phyloP scores from a whole-genome alignment of 495 filamentous ascomycete species.

The Cairneyella variabilis region DNA sequence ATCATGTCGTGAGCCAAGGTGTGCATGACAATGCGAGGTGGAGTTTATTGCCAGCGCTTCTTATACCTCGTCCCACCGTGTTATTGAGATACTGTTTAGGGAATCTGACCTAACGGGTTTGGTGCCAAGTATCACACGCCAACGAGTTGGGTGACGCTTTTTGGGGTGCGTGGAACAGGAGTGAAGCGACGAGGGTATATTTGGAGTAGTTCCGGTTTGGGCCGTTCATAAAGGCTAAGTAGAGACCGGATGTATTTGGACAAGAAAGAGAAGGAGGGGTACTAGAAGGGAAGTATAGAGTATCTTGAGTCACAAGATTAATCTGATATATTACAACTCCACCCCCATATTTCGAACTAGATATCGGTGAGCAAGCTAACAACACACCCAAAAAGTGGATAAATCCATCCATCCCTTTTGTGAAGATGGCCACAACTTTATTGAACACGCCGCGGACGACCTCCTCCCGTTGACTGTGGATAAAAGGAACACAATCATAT shows the following conservation, averaged over 20 bases:
- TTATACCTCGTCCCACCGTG: constrained; percentile 16
- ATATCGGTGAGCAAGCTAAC: too few species aligned
- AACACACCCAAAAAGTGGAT: too few species aligned
- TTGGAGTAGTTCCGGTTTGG: neutral
- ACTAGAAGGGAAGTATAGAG: too few species aligned
- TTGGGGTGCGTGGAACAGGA: constrained; percentile 18
- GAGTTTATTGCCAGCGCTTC: constrained; percentile 9
- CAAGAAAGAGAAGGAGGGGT: neutral
- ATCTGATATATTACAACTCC: too few species aligned
- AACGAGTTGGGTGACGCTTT: constrained; percentile 24
- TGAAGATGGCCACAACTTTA: constrained; percentile 76
- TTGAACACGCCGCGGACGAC: constrained; percentile 57
- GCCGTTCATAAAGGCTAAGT: neutral
- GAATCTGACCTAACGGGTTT: constrained; percentile 22
- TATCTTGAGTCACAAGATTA: too few species aligned
- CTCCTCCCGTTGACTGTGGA: constrained; percentile 50
- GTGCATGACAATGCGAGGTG: neutral
- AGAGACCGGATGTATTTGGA: neutral
- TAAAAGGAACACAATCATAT: constrained; percentile 42
- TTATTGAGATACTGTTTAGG: constrained; percentile 27
- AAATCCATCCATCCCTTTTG: constrained; percentile 80
- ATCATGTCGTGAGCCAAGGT: neutral
- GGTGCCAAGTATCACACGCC: constrained; percentile 17
- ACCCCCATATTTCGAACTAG: too few species aligned
- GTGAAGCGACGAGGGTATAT: neutral